Evolutionary conservation across 2,329 filamentous ascomycete genomes (phyloP).

Genomic region (Cladosporium velox): DNA sequence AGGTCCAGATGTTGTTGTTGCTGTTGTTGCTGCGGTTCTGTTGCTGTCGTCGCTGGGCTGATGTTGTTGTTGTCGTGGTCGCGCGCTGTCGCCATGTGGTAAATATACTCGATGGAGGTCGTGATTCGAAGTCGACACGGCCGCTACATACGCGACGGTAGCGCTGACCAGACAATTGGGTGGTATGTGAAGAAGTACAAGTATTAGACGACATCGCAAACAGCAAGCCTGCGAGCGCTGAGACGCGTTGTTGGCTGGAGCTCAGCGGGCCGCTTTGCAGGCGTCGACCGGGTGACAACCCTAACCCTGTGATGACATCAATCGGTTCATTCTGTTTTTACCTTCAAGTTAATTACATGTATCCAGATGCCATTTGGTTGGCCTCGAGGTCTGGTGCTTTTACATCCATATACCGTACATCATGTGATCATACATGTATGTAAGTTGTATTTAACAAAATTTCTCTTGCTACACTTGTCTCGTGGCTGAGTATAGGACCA

Average conservation of each 20-base stretch:
- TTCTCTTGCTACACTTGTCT: too few relatives aligned
- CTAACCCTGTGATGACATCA: background rate
- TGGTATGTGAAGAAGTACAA: conserved; percentile 12
- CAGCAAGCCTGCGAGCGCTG: background rate
- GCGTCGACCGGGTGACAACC: conserved; percentile 8
- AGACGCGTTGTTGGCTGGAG: conserved; percentile 16
- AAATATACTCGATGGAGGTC: conserved; percentile 35
- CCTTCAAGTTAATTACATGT: too few relatives aligned
- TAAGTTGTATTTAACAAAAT: too few relatives aligned
- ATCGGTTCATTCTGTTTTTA: too few relatives aligned
- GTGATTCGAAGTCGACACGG: conserved; percentile 30
- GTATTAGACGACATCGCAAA: background rate
- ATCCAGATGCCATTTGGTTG: too few relatives aligned
- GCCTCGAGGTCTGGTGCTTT: too few relatives aligned
- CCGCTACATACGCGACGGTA: conserved; percentile 33
- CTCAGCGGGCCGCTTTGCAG: conserved; percentile 1
- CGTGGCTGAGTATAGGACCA: too few relatives aligned
- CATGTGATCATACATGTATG: too few relatives aligned
- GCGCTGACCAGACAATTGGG: conserved; percentile 18
- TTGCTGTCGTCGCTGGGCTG: conserved; percentile 19
- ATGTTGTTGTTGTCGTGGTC: conserved; percentile 27
- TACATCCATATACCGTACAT: too few relatives aligned
- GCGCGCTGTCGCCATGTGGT: conserved; percentile 32
- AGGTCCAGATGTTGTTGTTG: conserved; percentile 17
- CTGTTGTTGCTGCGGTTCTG: conserved; percentile 10